These are phyloP conservation scores for Ophiostoma populinum DNA, from an alignment of 2,329 filamentous ascomycete genomes.

Conservation along the genomic window DNA sequence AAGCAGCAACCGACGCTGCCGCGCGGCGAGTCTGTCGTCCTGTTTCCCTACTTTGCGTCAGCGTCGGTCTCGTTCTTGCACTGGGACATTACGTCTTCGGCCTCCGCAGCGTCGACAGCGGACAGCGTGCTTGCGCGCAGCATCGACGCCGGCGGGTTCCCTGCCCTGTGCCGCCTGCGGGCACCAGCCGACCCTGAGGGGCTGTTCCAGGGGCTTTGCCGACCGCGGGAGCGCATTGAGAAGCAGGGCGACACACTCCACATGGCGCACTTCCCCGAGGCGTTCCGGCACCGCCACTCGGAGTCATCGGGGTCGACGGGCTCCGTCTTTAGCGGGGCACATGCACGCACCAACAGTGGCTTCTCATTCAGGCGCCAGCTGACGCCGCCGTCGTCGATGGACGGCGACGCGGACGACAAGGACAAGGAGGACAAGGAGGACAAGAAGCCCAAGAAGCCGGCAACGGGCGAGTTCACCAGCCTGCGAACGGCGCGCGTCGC, in stretches of 20 bases:
- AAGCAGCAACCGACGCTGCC: constrained; percentile 35
- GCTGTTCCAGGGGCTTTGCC: constrained; percentile 50
- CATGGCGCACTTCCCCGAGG: neutral
- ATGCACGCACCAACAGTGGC: neutral
- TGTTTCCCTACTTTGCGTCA: constrained; percentile 47
- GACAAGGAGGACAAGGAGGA: too few species aligned
- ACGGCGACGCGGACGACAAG: neutral
- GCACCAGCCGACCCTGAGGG: constrained; percentile 54
- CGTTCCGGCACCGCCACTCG: neutral
- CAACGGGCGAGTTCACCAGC: constrained; percentile 15
- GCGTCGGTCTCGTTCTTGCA: constrained; percentile 35
- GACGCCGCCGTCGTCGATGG: neutral
- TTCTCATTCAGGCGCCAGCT: neutral
- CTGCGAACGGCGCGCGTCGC: constrained; percentile 37
- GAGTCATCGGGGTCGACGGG: neutral
- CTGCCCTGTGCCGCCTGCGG: constrained; percentile 39
- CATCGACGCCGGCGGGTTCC: constrained; percentile 45
- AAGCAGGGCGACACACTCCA: constrained; percentile 24
- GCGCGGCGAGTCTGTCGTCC: constrained; percentile 36
- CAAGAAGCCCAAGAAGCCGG: neutral
- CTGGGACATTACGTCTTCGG: constrained; percentile 44
- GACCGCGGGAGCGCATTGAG: constrained; percentile 38
- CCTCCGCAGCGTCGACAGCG: constrained; percentile 21
- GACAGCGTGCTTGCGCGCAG: constrained; percentile 46
- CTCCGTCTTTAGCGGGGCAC: neutral